Conservation (phyloP, 495 filamentous ascomycete genomes). For the Xylaria longipes region DNA sequence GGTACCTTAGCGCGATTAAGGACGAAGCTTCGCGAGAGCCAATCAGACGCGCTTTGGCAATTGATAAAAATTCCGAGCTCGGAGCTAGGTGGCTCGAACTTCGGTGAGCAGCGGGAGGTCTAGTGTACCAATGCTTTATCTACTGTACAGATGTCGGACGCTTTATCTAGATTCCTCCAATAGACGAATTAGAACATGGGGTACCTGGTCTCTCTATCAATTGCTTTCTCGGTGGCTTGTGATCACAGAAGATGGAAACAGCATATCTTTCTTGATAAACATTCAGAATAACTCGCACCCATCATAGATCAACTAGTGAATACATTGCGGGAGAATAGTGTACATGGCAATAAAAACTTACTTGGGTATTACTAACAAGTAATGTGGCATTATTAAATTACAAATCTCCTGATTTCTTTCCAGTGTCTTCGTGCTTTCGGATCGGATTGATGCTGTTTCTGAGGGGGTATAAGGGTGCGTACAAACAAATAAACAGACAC, state of each 20-base stretch:
- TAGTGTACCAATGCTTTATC: neutral
- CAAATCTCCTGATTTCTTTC: neutral
- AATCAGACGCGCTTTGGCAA: neutral
- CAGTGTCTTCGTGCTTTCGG: neutral
- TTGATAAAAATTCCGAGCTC: slow-evolving; percentile 22
- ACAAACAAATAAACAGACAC: neutral
- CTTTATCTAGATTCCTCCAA: neutral
- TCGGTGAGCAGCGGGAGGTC: neutral
- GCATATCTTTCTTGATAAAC: neutral
- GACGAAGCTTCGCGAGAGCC: neutral
- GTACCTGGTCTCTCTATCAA: neutral
- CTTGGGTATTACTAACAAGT: slow-evolving; percentile 18
- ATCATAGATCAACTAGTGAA: slow-evolving; percentile 7
- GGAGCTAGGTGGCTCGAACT: slow-evolving; percentile 14
- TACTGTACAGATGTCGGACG: neutral
- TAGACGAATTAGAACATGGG: neutral
- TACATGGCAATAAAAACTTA: neutral
- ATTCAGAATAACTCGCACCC: neutral
- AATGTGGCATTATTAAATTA: slow-evolving; percentile 5
- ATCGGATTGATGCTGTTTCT: neutral
- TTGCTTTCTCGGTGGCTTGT: neutral
- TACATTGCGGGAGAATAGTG: neutral
- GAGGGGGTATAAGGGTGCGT: slow-evolving; percentile 13
- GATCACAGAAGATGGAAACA: neutral
- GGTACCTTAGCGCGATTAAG: slow-evolving; percentile 7